Evolutionary conservation across 2,329 filamentous ascomycete species (phyloP), one percentile per base, ranked within the genome.

Genomic region (Nemania abortiva): DNA sequence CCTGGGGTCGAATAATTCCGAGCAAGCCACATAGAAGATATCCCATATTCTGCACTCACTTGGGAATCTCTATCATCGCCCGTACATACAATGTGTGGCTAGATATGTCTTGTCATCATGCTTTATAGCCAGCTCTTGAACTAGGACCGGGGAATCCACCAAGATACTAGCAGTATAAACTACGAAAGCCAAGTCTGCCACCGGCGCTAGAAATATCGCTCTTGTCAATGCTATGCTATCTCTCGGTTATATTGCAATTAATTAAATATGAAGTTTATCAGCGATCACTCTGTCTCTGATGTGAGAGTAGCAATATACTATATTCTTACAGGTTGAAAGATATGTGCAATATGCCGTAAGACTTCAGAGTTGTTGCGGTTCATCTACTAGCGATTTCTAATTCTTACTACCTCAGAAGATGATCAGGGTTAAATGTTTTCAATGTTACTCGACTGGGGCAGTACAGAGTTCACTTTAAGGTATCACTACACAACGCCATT

Each of bases 11-110:
- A 92, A 92, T 70, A 92, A 77, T 80, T 92, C 90, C 53, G 89
- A 89, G 79, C 90, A 92, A 31, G 90, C 90, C 85, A 92, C 84
- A 77, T 91, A 91, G 73, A 92, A 93, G 39, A 92, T 87, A 47
- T 58, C 45, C 49, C n/a, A 93, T 65, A 90, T 82, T 74, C 91
- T 86, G 77, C 87, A 92, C 90, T 31, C 63, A 85, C 89, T 55
- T 80, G 76, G 0, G 87, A 85, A 22, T 89, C 83, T 18, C 86
- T 83, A 75, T 88, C 85, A 2, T 90, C 88, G 78, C 92, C 92
- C 9, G 89, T 92, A 78, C 89, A 87, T 53, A 86, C 82, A 63
- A 92, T 76, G 74, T 89, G 85, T 55, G 88, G 88, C 89, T 89
- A 91, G 63, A 92, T 42, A 18, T 86, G 69, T 85, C 69, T 9